These are phyloP conservation scores for Lipomyces yarrowii DNA, from an alignment of 1,139 yeast genomes.

Conservation along the genomic window DNA sequence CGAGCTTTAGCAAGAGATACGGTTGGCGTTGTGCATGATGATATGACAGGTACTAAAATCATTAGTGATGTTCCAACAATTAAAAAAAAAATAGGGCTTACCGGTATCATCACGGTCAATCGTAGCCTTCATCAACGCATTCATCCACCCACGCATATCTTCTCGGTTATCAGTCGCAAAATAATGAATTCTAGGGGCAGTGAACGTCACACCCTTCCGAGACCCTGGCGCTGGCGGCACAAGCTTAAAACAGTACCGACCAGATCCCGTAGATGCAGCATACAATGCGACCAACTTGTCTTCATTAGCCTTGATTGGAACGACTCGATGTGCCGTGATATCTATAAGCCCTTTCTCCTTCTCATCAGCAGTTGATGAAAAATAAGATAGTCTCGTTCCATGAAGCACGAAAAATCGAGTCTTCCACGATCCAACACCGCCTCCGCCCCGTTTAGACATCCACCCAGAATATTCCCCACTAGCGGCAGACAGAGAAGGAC, in stretches of 20 bases:
- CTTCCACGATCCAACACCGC: constrained; percentile 88
- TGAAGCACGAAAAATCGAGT: constrained; percentile 86
- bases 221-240: constrained; percentile 99
- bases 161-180: constrained; percentile 92
- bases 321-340: constrained; percentile 89
- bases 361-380: constrained; percentile 74
- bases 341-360: constrained; percentile 92
- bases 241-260: constrained; percentile 86
- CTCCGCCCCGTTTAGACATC: constrained; percentile 91
- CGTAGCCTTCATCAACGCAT: constrained; percentile 92
- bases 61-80: not conserved
- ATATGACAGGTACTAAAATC: constrained; percentile 80
- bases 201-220: constrained; percentile 89
- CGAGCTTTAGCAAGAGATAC: constrained; percentile 86
- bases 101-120: constrained; percentile 81
- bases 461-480: constrained; percentile 85
- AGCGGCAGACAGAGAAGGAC: constrained; percentile 78
- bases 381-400: constrained; percentile 90
- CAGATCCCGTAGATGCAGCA: constrained; percentile 93
- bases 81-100: not conserved
- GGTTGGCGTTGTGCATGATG: constrained; percentile 93
- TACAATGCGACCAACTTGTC: constrained; percentile 81
- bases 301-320: constrained; percentile 71
- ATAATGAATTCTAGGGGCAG: constrained; percentile 93
- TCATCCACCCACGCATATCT: constrained; percentile 95